Evolutionary conservation across 306 rosid genomes (phyloP).

Genomic region (Casuarina cunninghamiana): DNA sequence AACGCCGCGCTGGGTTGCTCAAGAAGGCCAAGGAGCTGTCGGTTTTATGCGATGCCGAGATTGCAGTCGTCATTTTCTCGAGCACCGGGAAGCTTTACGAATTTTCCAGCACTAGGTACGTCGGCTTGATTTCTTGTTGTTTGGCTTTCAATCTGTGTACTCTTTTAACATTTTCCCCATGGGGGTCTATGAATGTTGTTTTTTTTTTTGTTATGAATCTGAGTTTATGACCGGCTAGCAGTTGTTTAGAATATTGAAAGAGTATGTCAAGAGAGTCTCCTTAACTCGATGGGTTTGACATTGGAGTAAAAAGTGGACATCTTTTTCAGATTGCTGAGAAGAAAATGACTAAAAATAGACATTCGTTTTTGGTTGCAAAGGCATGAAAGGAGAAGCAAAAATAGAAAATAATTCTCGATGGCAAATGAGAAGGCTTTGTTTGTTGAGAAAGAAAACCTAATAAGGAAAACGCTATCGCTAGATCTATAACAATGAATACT

Average conservation of each 20-base stretch:
- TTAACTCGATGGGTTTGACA: background rate
- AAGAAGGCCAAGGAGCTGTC: constrained; percentile 74
- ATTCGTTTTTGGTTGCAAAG: background rate
- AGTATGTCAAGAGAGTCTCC: background rate
- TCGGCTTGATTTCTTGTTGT: background rate
- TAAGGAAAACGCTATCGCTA: no score
- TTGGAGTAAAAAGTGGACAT: background rate
- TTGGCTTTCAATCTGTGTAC: background rate
- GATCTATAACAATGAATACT: no score
- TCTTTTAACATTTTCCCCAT: background rate
- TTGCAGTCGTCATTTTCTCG: constrained; percentile 69
- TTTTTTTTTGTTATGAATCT: background rate
- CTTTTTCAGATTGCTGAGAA: background rate
- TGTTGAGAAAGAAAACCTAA: no score
- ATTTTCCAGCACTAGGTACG: constrained; percentile 61
- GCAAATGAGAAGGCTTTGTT: no score
- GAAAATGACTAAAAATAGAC: background rate
- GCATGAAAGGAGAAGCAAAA: background rate
- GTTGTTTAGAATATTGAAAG: no score
- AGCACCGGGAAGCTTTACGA: constrained; percentile 70
- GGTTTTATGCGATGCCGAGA: constrained; percentile 75
- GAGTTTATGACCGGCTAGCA: background rate
- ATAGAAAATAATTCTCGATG: background rate
- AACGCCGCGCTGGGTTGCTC: constrained; percentile 66
- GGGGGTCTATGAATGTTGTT: background rate